Conservation (phyloP, 305 asterid genomes). For the Fraxinus platypoda region DNA sequence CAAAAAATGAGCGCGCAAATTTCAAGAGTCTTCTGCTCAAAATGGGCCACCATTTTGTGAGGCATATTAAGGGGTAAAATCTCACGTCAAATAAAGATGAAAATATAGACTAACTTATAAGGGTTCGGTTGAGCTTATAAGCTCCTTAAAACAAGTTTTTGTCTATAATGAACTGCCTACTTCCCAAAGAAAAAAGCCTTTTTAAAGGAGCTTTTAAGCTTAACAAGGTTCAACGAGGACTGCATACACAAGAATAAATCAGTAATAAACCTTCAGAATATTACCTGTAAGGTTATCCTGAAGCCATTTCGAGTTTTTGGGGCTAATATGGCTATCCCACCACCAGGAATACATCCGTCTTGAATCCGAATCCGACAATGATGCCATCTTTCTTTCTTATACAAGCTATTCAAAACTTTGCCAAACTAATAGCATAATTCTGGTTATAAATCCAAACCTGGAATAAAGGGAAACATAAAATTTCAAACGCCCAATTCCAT, state of each 20-base stretch:
- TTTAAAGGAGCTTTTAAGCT: not conserved
- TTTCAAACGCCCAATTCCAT: conserved; percentile 36
- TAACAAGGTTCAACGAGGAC: not conserved
- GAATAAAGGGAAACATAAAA: conserved; percentile 8
- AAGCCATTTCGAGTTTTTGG: conserved; percentile 98
- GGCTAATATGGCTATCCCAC: conserved; percentile 99
- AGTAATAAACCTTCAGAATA: not conserved
- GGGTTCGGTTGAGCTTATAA: not conserved
- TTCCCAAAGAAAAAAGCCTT: not conserved
- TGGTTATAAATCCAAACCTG: conserved; percentile 9
- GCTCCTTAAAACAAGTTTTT: not conserved
- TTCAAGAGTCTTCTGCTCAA: too few relatives aligned
- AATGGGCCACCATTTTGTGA: too few relatives aligned
- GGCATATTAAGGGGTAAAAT: too few relatives aligned
- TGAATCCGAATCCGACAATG: conserved; percentile 47
- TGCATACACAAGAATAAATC: not conserved
- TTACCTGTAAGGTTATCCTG: conserved; percentile 97
- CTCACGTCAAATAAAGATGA: too few relatives aligned
- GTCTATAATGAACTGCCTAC: not conserved
- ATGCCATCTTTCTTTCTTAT: conserved; percentile 52
- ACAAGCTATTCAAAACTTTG: conserved; percentile 17
- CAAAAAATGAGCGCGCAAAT: too few relatives aligned
- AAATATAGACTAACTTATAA: too few relatives aligned
- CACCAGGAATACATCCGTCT: conserved; percentile 97
- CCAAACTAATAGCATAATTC: conserved; percentile 13